Base-by-base conservation (phyloP, 345 rosid genomes). In the Abelmoschus esculentus region DNA sequence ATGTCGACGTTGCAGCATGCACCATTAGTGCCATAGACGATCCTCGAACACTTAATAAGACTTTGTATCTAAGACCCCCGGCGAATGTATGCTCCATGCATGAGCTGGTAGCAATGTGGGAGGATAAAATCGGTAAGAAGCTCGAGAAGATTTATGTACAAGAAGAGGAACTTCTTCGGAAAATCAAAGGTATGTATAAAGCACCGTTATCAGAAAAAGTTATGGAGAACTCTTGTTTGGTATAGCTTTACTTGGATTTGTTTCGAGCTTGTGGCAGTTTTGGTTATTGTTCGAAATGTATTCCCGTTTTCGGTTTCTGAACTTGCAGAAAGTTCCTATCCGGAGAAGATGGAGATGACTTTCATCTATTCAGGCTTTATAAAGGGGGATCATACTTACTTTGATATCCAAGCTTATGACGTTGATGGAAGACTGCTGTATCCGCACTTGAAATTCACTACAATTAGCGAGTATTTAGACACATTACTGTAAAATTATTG, bases 1-100 rank as follows among this genome's bases (percentile, higher is more conserved):
- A 83, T 46, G 65, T 75, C 44, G 96, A 90, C 78, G 90, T 86
- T 70, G 95, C 86, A 73, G 83, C 91, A 0, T 92, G 79, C 72
- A 83, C 88, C 47, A 65, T 88, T 54, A 76, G 74, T 62, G 73
- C 92, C 36, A 66, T 90, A 73, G 96, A 90, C 36, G 98, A 92
- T 75, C 86, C 90, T 0, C 81, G 80, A 31, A 79, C 91, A 5
- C 64, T 84, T 72, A 88, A 90, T 68, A 88, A 85, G 79, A 82
- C 75, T 34, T 69, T 88, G 42, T 83, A 92, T 74, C 67, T 92
- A 72, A 85, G 91, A 73, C 96, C 95, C 3, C 83, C 79, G 0
- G 89, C 87, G 36, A 90, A 92, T 69, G 78, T 85, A 69, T 78
- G 71, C 76, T 90, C 92, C 19, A 83, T 86, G 85, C 87, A 88